Conservation (phyloP, 1,284 basidiomycete species). For the Lentinula novae-zelandiae region DNA sequence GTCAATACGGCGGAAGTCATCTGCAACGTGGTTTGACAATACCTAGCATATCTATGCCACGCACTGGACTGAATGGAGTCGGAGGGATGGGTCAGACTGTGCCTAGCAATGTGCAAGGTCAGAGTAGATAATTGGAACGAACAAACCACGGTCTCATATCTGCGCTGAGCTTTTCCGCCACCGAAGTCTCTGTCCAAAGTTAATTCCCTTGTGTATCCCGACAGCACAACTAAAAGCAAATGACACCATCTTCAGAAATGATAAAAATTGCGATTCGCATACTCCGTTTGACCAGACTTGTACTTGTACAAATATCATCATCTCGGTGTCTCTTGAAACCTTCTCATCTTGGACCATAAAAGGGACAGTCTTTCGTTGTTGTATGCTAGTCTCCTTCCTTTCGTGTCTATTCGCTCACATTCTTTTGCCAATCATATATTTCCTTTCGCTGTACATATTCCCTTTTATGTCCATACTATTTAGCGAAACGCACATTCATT, state of each 20-base stretch:
- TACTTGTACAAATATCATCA: background rate
- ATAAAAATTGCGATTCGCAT: background rate
- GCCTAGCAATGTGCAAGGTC: slow-evolving; percentile 6
- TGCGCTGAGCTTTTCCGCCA: no score
- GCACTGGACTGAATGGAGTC: slow-evolving; percentile 3
- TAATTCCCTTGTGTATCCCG: background rate
- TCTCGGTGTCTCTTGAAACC: background rate
- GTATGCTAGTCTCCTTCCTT: background rate
- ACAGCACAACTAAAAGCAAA: background rate
- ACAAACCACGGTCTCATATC: no score
- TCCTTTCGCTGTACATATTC: background rate
- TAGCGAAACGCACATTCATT: background rate
- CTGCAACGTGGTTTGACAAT: slow-evolving; percentile 3
- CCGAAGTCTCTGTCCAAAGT: no score
- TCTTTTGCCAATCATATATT: background rate
- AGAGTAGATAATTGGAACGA: slow-evolving; percentile 1
- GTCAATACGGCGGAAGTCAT: background rate
- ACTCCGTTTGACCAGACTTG: no score
- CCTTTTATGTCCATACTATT: background rate
- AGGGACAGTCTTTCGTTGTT: slow-evolving; percentile 1
- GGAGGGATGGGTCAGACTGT: slow-evolving; percentile 10
- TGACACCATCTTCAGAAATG: background rate
- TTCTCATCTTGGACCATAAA: slow-evolving; percentile 6
- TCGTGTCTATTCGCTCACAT: background rate
- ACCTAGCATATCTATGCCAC: slow-evolving; percentile 7